Conservation (phyloP, 805 yeast species). For the Myxozyma neotropica region DNA sequence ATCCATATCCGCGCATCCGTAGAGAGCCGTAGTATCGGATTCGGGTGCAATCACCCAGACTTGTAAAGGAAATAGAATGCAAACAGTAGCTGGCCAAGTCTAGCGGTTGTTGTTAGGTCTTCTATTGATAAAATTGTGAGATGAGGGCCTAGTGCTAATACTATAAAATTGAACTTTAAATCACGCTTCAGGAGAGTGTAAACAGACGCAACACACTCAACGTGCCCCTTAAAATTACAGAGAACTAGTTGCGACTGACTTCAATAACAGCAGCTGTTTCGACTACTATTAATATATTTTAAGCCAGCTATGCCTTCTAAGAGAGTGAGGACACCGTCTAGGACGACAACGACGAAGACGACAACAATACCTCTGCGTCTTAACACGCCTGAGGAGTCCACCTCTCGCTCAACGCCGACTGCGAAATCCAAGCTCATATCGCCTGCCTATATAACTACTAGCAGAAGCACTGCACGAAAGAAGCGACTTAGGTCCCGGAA, state of each 20-base stretch:
- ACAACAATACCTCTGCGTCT: slow-evolving; percentile 11
- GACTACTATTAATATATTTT: background rate
- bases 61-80: too few relatives aligned
- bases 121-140: too few relatives aligned
- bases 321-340: background rate
- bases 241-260: background rate
- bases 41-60: too few relatives aligned
- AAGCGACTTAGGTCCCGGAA: background rate
- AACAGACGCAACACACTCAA: background rate
- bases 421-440: background rate
- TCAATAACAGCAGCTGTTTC: too few relatives aligned
- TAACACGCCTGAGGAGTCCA: slow-evolving; percentile 18
- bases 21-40: too few relatives aligned
- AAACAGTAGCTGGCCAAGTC: too few relatives aligned
- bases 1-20: too few relatives aligned
- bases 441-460: background rate
- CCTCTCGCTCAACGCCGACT: slow-evolving; percentile 19
- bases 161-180: background rate
- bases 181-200: background rate
- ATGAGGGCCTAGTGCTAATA: too few relatives aligned
- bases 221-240: background rate
- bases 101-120: too few relatives aligned
- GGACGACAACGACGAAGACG: slow-evolving; percentile 13
- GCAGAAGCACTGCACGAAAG: slow-evolving; percentile 2
- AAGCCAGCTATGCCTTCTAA: background rate